These are phyloP conservation scores for Linnemannia exigua DNA, from an alignment of 192 early-diverging fungal species.

Conservation along the genomic window DNA sequence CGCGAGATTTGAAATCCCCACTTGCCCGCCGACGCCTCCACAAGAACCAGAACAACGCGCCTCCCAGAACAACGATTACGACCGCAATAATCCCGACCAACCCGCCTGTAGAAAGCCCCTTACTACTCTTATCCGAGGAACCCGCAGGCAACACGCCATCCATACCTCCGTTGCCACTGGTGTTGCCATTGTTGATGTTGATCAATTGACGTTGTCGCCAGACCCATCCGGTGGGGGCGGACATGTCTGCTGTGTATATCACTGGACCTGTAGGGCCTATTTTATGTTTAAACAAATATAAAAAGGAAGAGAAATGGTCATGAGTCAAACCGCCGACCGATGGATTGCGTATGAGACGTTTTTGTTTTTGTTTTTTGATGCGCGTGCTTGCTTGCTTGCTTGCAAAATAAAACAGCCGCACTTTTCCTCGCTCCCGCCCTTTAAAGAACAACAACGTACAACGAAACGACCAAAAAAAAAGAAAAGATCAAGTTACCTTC, in stretches of 20 bases:
- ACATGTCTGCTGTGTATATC: neutral
- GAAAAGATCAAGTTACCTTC: slow-evolving; percentile 12
- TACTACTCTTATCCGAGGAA: neutral
- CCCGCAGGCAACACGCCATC: neutral
- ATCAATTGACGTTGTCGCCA: neutral
- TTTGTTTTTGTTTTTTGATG: no score
- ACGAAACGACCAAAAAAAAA: neutral
- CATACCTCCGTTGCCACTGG: neutral
- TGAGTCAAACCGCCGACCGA: no score
- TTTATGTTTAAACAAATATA: neutral
- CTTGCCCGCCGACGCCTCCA: neutral
- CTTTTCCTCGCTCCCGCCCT: no score
- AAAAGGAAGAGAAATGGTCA: no score
- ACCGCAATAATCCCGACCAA: slow-evolving; percentile 9
- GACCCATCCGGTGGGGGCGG: neutral
- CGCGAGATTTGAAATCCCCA: neutral
- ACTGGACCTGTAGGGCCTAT: neutral
- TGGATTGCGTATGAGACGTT: no score
- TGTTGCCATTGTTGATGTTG: neutral
- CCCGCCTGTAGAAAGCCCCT: neutral
- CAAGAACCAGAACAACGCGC: neutral
- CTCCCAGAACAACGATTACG: neutral
- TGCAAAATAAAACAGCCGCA: no score
- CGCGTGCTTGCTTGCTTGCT: no score
- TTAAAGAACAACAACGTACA: no score